Evolutionary conservation across 2,329 filamentous ascomycete genomes (phyloP).

Genomic region (Septoria petroselini): DNA sequence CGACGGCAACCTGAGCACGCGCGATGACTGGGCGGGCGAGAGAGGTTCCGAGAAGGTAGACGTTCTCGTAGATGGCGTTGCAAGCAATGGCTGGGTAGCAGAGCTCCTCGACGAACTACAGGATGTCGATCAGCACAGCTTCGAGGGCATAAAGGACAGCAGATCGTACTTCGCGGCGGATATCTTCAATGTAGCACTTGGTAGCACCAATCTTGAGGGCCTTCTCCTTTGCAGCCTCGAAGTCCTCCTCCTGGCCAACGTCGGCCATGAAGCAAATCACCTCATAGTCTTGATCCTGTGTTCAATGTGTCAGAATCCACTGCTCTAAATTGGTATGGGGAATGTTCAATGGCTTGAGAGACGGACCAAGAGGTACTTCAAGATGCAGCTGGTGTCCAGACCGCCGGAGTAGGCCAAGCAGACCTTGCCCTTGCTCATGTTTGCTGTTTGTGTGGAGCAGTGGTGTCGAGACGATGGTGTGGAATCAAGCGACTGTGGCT

Average conservation of each 20-base stretch:
- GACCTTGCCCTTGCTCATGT: slow-evolving; percentile 39
- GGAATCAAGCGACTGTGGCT: neutral
- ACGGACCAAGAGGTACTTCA: slow-evolving; percentile 43
- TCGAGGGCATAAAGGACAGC: neutral
- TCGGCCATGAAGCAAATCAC: slow-evolving; percentile 69
- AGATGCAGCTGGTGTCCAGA: slow-evolving; percentile 59
- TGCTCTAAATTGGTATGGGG: neutral
- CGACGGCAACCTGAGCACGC: slow-evolving; percentile 62
- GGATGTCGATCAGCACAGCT: neutral
- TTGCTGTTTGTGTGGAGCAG: slow-evolving; percentile 10
- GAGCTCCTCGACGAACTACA: slow-evolving; percentile 69
- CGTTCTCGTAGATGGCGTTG: slow-evolving; percentile 59
- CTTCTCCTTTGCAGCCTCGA: slow-evolving; percentile 68
- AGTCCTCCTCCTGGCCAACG: slow-evolving; percentile 64
- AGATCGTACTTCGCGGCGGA: slow-evolving; percentile 50
- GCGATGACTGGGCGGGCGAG: slow-evolving; percentile 70
- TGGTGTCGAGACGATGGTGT: neutral
- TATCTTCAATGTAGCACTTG: slow-evolving; percentile 61
- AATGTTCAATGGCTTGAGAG: slow-evolving; percentile 29
- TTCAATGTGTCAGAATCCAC: slow-evolving; percentile 1
- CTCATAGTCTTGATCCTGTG: slow-evolving; percentile 54
- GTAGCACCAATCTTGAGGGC: slow-evolving; percentile 66
- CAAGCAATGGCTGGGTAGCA: slow-evolving; percentile 77
- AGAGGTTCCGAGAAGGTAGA: slow-evolving; percentile 55
- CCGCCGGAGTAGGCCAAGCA: slow-evolving; percentile 54